Evolutionary conservation across 2,329 filamentous ascomycete species (phyloP), one percentile per base, ranked within the genome.

Genomic region (Colletotrichum cuscutae): DNA sequence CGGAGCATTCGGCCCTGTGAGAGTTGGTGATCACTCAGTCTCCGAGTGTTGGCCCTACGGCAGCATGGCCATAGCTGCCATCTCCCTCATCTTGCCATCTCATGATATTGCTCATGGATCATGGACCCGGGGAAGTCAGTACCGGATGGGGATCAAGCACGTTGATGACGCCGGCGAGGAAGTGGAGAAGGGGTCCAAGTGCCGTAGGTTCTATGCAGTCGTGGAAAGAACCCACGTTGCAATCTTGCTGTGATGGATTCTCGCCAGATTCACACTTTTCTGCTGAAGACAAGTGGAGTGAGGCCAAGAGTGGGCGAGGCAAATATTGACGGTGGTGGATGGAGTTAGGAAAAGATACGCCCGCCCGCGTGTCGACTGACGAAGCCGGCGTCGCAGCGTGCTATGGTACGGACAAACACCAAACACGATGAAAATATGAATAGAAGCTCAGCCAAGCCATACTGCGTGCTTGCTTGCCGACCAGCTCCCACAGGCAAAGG

Each of bases 161-260:
- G 37, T 62, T 49, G 52, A 52, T 58, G 59, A 72, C 65, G 58
- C 35, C 56, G 32, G 28, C 26, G 63, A 30, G 28, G 58, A 35
- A 53, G 66, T 72, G 69, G 69, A 72, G 69, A 63, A 63, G 42
- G 65, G 65, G 59, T 28, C 59, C 69, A 64, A 59, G 69, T 63
- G 65, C 59, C 65, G 69, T 63, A 53, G 53, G 69, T 53, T 71
- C 53, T 68, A 61, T 57, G 58, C 42, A 58, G n/a, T 57, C 49
- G 22, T 32, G 37, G 42, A 56, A 56, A 52, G 49, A 68, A 49
- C 37, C 65, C 64, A 57, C 68, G 37, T 71, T 19, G 65, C 57
- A 71, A 52, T 58, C n/a, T 62, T 53, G 11, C 35, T 24, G 19
- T n/a, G 52, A 65, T 56, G 37, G 53, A 37, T 54, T 53, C n/a